phyloP scores from a whole-genome alignment of 2,329 filamentous ascomycete genomes.

The Fusarium buxicola region DNA sequence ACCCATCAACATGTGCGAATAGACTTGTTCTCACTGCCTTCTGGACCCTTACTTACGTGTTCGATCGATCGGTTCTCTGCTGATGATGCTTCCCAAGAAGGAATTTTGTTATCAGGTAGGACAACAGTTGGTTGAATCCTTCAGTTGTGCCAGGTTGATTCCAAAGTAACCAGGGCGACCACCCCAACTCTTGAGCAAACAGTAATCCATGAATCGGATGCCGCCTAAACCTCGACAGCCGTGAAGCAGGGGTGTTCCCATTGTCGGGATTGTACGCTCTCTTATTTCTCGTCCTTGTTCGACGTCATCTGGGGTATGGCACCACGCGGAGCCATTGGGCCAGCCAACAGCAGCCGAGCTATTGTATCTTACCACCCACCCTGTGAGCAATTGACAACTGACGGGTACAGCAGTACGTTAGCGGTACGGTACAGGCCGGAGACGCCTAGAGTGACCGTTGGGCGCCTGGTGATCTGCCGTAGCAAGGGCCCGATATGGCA shows the following conservation, averaged over 20 bases:
- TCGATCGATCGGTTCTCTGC: too few relatives aligned
- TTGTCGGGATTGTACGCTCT: conserved; percentile 25
- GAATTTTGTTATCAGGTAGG: too few relatives aligned
- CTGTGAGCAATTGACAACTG: background rate
- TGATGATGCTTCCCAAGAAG: too few relatives aligned
- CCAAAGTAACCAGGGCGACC: background rate
- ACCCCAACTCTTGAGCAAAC: background rate
- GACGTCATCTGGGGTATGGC: conserved; percentile 40
- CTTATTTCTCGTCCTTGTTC: conserved; percentile 32
- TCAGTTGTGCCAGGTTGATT: too few relatives aligned
- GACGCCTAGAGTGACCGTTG: too few relatives aligned
- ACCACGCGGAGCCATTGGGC: conserved; percentile 21
- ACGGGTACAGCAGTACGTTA: too few relatives aligned
- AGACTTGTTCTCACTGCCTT: background rate
- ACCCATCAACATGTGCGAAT: background rate
- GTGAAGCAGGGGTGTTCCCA: background rate
- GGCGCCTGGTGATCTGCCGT: conserved; percentile 3
- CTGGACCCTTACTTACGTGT: background rate
- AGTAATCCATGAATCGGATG: too few relatives aligned
- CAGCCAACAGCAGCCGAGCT: background rate
- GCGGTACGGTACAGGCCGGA: too few relatives aligned
- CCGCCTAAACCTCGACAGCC: too few relatives aligned
- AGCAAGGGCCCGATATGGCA: background rate
- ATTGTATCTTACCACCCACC: too few relatives aligned
- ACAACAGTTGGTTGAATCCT: too few relatives aligned